phyloP scores from a whole-genome alignment of 768 basidiomycete genomes.

The Leccinum disarticulatum region DNA sequence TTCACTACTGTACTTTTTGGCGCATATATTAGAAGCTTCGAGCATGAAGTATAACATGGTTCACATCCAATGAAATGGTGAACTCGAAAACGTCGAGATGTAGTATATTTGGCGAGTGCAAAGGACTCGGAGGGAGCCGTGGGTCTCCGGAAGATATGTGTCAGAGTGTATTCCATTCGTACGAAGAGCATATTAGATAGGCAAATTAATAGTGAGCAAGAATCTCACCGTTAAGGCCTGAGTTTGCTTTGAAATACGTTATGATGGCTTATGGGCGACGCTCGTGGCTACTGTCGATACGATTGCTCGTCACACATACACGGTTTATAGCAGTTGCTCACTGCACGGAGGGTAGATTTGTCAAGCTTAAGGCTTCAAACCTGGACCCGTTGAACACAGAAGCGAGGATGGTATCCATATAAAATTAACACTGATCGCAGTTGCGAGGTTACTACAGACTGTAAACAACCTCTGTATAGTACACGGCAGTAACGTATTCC shows the following conservation, averaged over 20 bases:
- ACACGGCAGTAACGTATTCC: not conserved
- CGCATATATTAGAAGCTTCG: no score
- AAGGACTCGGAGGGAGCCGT: not conserved
- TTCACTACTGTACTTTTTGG: no score
- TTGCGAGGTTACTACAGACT: not conserved
- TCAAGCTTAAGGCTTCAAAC: not conserved
- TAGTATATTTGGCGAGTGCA: not conserved
- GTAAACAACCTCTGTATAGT: constrained; percentile 1
- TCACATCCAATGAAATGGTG: no score
- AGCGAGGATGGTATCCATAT: not conserved
- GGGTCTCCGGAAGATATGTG: not conserved
- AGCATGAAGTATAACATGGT: no score
- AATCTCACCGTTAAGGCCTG: no score
- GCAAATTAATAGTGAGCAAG: no score
- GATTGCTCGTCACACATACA: no score
- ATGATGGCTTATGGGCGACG: no score
- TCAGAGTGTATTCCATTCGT: not conserved
- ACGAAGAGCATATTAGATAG: not conserved
- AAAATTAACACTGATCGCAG: not conserved
- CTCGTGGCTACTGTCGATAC: no score
- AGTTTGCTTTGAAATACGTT: no score
- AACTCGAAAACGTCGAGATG: not conserved
- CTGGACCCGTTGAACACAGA: not conserved
- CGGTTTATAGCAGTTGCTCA: no score
- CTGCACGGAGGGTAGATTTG: not conserved